These are phyloP conservation scores for Phytophthora fragariaefolia DNA, from an alignment of 352 stramenopile genomes.

Conservation along the genomic window DNA sequence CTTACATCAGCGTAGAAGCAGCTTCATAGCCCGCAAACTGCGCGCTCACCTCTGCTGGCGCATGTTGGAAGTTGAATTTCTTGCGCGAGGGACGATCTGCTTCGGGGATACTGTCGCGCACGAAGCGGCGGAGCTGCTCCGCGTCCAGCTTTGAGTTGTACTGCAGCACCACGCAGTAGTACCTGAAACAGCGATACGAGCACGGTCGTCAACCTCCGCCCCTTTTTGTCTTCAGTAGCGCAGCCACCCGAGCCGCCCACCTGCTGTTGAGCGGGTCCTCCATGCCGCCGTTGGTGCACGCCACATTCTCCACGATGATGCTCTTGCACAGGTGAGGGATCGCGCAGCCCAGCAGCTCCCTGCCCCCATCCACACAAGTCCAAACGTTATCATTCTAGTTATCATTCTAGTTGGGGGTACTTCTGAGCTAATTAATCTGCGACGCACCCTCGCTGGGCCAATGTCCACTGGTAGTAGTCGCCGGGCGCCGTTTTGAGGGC, in stretches of 20 bases:
- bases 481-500: slow-evolving; percentile 68
- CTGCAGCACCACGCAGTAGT: slow-evolving; percentile 88
- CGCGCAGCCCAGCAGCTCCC: slow-evolving; percentile 66
- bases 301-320: slow-evolving; percentile 90
- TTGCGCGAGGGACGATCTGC: slow-evolving; percentile 67
- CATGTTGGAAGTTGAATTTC: slow-evolving; percentile 91
- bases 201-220: neutral
- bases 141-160: slow-evolving; percentile 87
- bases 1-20: neutral
- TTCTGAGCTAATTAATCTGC: too few relatives aligned
- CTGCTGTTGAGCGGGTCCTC: slow-evolving; percentile 72
- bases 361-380: too few relatives aligned
- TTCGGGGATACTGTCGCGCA: slow-evolving; percentile 68
- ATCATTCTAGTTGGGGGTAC: too few relatives aligned
- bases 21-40: neutral
- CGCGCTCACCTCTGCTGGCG: slow-evolving; percentile 52
- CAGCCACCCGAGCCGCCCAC: slow-evolving; percentile 23
- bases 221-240: neutral
- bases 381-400: too few relatives aligned
- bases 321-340: slow-evolving; percentile 88
- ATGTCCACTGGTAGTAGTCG: slow-evolving; percentile 82
- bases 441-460: slow-evolving; percentile 50
- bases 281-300: slow-evolving; percentile 61
- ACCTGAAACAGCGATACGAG: slow-evolving; percentile 38
- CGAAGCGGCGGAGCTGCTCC: slow-evolving; percentile 85